A percentile compares a stretch with the other conserved stretches of the same genome.
Evolutionary conservation across 2,329 filamentous ascomycete species (phyloP).

Genomic region (Polytolypa hystricis): DNA sequence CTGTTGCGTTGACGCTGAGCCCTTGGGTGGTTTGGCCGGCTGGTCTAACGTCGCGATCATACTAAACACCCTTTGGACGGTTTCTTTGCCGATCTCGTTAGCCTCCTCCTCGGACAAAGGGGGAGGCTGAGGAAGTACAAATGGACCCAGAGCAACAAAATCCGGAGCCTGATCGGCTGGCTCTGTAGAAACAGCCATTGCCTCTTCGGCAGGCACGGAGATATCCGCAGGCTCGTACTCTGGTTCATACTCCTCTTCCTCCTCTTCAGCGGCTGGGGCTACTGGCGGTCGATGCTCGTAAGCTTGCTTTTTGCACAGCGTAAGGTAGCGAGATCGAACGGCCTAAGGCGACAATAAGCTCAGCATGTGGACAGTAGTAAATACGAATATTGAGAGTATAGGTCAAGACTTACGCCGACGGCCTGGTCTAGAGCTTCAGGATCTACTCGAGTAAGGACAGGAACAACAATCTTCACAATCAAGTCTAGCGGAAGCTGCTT

Average conservation of each 20-base stretch:
- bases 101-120: slow-evolving; percentile 61
- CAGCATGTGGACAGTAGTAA: neutral
- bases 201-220: slow-evolving; percentile 23
- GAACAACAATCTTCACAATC: slow-evolving; percentile 70
- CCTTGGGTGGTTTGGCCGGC: slow-evolving; percentile 43
- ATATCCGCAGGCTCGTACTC: slow-evolving; percentile 64
- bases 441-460: slow-evolving; percentile 63
- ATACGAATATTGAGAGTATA: neutral
- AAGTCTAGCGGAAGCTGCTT: slow-evolving; percentile 64
- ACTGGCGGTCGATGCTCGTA: slow-evolving; percentile 18
- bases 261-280: slow-evolving; percentile 38
- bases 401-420: slow-evolving; percentile 46
- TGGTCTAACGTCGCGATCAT: slow-evolving; percentile 67
- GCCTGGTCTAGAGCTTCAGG: slow-evolving; percentile 58
- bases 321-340: slow-evolving; percentile 28
- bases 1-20: slow-evolving; percentile 30
- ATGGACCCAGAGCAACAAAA: slow-evolving; percentile 55
- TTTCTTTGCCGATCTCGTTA: slow-evolving; percentile 61
- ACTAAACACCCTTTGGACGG: slow-evolving; percentile 65
- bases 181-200: slow-evolving; percentile 63
- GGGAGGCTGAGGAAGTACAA: slow-evolving; percentile 67
- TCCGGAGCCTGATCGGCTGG: slow-evolving; percentile 54
- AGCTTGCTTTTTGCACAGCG: slow-evolving; percentile 26
- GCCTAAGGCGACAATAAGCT: slow-evolving; percentile 16
- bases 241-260: slow-evolving; percentile 89